Conservation (phyloP, 495 filamentous ascomycete species). For the Penicillium coprophilum region DNA sequence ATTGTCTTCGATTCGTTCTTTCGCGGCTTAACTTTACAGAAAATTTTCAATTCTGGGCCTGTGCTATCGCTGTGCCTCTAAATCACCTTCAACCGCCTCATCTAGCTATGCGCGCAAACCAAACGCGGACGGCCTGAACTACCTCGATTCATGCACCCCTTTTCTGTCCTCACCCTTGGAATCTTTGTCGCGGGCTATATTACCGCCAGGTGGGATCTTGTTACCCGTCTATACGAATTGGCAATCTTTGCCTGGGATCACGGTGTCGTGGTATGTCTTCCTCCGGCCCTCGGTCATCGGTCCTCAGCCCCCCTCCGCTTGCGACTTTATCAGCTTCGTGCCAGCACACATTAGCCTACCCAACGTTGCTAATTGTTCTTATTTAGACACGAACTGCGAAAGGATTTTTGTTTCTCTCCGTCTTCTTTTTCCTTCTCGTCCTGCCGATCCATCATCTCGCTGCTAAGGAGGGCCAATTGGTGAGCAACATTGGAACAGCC, state of each 20-base stretch:
- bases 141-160: conserved; percentile 85
- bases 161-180: conserved; percentile 86
- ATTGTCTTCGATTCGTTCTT: not conserved
- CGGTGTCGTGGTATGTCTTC: conserved; percentile 83
- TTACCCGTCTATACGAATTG: conserved; percentile 92
- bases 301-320: conserved; percentile 18
- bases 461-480: conserved; percentile 62
- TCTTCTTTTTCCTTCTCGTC: conserved; percentile 75
- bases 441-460: conserved; percentile 72
- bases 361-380: not conserved
- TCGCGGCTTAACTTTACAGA: not conserved
- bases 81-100: not conserved
- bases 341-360: not conserved
- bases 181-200: conserved; percentile 99
- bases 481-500: conserved; percentile 36
- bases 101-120: conserved; percentile 39
- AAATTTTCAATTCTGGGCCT: not conserved
- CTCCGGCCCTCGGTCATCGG: conserved; percentile 8
- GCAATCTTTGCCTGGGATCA: conserved; percentile 97
- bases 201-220: conserved; percentile 96
- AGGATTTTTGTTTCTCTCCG: conserved; percentile 69
- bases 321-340: conserved; percentile 6
- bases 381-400: conserved; percentile 65
- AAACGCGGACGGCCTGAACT: conserved; percentile 31
- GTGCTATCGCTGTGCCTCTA: not conserved